Evolutionary conservation across 2,329 filamentous ascomycete genomes (phyloP).

Genomic region (Talaromyces atroroseus): DNA sequence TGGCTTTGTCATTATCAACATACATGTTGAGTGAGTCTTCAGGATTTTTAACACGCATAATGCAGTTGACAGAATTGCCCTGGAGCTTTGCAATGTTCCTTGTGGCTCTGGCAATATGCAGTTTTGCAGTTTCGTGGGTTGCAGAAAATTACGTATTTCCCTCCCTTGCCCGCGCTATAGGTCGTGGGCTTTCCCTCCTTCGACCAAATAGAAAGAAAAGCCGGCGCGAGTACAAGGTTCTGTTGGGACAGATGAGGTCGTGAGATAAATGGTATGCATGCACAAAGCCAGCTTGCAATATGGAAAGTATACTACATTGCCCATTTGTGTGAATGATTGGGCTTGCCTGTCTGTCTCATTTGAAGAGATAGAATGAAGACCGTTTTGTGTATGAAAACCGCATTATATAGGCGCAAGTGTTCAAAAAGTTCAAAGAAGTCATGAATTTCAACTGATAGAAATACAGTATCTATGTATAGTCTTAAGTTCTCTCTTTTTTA

Average conservation of each 20-base stretch:
- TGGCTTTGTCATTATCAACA: conserved; percentile 60
- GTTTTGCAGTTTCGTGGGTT: conserved; percentile 63
- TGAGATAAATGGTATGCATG: conserved; percentile 19
- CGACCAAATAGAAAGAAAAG: conserved; percentile 60
- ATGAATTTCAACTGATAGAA: neutral
- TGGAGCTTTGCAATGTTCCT: conserved; percentile 68
- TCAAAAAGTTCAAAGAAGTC: neutral
- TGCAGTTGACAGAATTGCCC: conserved; percentile 80
- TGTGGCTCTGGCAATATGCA: conserved; percentile 62
- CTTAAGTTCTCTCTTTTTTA: neutral
- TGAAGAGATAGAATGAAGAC: neutral
- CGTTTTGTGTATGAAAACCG: neutral
- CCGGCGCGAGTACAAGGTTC: conserved; percentile 81
- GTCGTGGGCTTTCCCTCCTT: conserved; percentile 54
- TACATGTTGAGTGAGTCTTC: conserved; percentile 80
- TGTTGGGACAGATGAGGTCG: conserved; percentile 60
- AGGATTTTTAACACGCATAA: conserved; percentile 62
- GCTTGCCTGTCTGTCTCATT: too few relatives aligned
- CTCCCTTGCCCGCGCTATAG: conserved; percentile 61
- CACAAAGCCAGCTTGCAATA: neutral
- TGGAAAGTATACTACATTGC: neutral
- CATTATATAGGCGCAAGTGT: neutral
- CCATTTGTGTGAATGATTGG: neutral
- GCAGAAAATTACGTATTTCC: conserved; percentile 69
- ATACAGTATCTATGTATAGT: neutral